A percentile compares a stretch with the other conserved stretches of the same genome.
phyloP scores from a whole-genome alignment of 179 eudicot genomes.

The Corrigiola litoralis region DNA sequence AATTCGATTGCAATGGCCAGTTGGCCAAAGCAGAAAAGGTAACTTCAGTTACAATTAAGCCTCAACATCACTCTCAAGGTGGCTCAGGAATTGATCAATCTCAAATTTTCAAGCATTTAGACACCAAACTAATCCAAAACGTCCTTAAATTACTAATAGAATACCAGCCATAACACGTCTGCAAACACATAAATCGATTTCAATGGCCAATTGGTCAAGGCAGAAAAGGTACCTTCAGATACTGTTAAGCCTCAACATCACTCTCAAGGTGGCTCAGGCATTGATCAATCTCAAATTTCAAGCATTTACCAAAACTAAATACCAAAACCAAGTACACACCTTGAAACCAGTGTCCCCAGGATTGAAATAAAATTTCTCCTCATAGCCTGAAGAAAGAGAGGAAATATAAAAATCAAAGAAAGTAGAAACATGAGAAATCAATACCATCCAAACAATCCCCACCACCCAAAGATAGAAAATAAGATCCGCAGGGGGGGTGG shows the following conservation, averaged over 20 bases:
- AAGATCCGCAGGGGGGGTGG: not conserved
- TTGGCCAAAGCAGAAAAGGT: not conserved
- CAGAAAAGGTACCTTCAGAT: not conserved
- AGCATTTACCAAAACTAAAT: not conserved
- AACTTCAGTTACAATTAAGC: not conserved
- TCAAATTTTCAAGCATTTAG: not conserved
- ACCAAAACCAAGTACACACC: constrained; percentile 36
- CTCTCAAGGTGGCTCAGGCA: not conserved
- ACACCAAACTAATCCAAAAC: not conserved
- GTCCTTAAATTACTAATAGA: too few species aligned
- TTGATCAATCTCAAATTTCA: not conserved
- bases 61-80: not conserved
- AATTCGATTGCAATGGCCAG: not conserved
- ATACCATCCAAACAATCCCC: not conserved
- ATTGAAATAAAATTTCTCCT: constrained; percentile 93
- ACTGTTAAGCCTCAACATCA: not conserved
- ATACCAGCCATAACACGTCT: too few species aligned
- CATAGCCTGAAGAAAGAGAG: constrained; percentile 59
- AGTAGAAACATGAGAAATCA: not conserved
- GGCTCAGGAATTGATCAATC: not conserved
- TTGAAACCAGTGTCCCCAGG: constrained; percentile 98
- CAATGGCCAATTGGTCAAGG: not conserved
- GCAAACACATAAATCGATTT: not conserved
- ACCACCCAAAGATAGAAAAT: not conserved
- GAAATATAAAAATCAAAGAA: not conserved